Conservation (phyloP, 192 early-diverging fungal species). For the Chytriomyces sp. region DNA sequence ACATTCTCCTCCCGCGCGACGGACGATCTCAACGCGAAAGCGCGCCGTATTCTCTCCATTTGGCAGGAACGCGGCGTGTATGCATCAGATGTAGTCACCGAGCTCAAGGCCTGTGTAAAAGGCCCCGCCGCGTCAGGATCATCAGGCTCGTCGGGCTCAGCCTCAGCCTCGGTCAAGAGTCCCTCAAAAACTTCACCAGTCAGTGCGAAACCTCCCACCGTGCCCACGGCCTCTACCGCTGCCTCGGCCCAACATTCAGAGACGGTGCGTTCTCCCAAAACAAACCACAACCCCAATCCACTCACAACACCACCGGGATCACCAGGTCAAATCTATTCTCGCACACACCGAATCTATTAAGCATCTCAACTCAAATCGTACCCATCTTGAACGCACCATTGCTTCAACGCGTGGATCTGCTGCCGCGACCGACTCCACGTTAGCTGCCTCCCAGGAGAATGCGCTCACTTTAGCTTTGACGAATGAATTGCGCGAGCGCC, state of each 20-base stretch:
- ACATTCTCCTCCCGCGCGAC: slow-evolving; percentile 15
- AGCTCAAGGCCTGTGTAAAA: slow-evolving; percentile 21
- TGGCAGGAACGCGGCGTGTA: slow-evolving; percentile 41
- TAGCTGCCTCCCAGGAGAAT: slow-evolving; percentile 8
- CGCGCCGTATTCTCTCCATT: slow-evolving; percentile 35
- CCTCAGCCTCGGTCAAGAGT: too few species aligned
- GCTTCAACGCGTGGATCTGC: not conserved
- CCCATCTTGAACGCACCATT: slow-evolving; percentile 24
- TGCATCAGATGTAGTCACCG: slow-evolving; percentile 16
- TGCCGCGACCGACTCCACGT: not conserved
- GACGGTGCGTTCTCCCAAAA: not conserved
- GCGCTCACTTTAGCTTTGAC: slow-evolving; percentile 12
- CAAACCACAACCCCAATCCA: not conserved
- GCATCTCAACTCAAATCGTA: slow-evolving; percentile 13
- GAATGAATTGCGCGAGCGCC: slow-evolving; percentile 19
- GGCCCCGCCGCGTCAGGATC: not conserved
- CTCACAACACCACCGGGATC: not conserved
- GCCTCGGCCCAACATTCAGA: not conserved
- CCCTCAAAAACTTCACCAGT: not conserved
- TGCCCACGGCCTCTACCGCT: not conserved
- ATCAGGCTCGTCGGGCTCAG: not conserved
- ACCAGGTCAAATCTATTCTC: slow-evolving; percentile 21
- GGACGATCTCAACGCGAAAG: slow-evolving; percentile 10
- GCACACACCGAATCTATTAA: slow-evolving; percentile 25
- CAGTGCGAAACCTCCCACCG: not conserved